Conservation (phyloP, 164 flowering plant genomes). For the Berberis vulgaris region DNA sequence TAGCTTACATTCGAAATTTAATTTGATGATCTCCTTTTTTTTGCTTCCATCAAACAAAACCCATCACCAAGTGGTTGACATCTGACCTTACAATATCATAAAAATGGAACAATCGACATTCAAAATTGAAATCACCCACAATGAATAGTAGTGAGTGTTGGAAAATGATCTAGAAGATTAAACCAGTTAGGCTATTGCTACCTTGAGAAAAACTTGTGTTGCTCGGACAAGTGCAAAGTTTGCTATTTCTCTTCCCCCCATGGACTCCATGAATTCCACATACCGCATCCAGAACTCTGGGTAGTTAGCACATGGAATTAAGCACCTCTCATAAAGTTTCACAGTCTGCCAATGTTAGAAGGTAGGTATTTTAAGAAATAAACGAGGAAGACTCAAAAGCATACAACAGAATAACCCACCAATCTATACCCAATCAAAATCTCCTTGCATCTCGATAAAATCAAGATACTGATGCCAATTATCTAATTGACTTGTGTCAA, state of each 20-base stretch:
- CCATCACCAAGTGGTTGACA: too few species aligned
- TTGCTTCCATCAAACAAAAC: too few species aligned
- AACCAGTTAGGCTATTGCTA: constrained; percentile 8
- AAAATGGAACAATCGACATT: too few species aligned
- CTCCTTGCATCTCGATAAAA: constrained; percentile 66
- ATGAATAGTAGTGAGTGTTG: too few species aligned
- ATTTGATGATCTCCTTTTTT: too few species aligned
- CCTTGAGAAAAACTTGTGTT: constrained; percentile 64
- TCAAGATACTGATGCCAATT: constrained; percentile 92
- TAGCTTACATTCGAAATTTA: too few species aligned
- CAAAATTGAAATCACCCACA: too few species aligned
- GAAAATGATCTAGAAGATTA: neutral
- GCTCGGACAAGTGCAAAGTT: constrained; percentile 68
- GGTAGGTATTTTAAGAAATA: constrained; percentile 9
- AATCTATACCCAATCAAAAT: constrained; percentile 78
- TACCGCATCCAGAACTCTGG: constrained; percentile 98
- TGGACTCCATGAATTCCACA: constrained; percentile 64
- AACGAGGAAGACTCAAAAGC: neutral
- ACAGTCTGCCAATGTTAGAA: constrained; percentile 46
- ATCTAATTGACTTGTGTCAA: constrained; percentile 54
- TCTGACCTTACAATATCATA: too few species aligned
- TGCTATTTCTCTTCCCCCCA: constrained; percentile 86
- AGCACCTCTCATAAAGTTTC: constrained; percentile 86
- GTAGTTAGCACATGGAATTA: constrained; percentile 83
- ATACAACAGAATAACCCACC: constrained; percentile 8